phyloP scores from a whole-genome alignment of 495 filamentous ascomycete genomes.

The Penicillium taxi region DNA sequence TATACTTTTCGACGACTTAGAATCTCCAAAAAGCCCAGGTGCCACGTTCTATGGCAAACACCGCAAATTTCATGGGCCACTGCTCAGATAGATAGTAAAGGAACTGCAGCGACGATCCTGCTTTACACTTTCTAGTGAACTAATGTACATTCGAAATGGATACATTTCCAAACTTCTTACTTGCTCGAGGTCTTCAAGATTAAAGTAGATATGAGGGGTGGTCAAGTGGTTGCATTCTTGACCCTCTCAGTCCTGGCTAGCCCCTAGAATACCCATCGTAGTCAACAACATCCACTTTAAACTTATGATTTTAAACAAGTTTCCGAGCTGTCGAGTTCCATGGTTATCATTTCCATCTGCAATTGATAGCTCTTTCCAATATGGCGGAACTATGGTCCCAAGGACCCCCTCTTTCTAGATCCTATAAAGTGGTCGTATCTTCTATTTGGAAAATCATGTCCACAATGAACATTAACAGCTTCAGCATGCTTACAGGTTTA shows the following conservation, averaged over 20 bases:
- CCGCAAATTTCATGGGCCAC: not conserved
- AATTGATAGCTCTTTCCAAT: not conserved
- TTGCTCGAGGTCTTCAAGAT: not conserved
- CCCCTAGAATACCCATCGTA: too few relatives aligned
- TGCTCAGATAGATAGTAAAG: not conserved
- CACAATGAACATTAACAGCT: slow-evolving; percentile 3
- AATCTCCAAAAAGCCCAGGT: not conserved
- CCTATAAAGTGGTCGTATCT: not conserved
- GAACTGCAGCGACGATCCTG: too few relatives aligned
- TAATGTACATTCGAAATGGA: not conserved
- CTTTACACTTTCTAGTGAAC: not conserved
- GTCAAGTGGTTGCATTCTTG: too few relatives aligned
- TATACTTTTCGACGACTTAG: not conserved
- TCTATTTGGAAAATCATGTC: not conserved
- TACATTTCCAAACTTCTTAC: not conserved
- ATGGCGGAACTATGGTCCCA: not conserved
- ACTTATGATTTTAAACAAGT: too few relatives aligned
- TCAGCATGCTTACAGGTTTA: slow-evolving; percentile 7
- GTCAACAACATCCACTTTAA: too few relatives aligned
- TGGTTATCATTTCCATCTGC: not conserved
- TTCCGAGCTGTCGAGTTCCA: not conserved
- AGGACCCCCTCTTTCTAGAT: not conserved
- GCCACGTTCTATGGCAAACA: not conserved
- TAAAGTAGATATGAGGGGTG: not conserved
- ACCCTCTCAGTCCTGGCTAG: too few relatives aligned